Conservation (phyloP, 805 yeast genomes). For the Hanseniaspora lachancei region DNA sequence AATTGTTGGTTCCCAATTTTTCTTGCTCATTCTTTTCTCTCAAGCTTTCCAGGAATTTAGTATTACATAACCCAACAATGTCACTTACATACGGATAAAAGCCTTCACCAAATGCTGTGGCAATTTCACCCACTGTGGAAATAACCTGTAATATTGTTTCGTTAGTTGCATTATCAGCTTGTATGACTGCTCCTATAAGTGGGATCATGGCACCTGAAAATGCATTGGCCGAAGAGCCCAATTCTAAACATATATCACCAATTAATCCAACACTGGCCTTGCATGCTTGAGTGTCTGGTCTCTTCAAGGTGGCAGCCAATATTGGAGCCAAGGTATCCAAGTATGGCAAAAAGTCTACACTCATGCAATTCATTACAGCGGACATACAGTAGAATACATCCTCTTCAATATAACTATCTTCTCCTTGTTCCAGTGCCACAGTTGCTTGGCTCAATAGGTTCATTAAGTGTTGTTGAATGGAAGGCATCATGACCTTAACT, state of each 20-base stretch:
- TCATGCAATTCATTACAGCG: conserved; percentile 74
- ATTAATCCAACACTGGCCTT: conserved; percentile 87
- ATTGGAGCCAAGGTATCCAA: conserved; percentile 75
- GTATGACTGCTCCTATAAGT: conserved; percentile 61
- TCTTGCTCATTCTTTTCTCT: conserved; percentile 51
- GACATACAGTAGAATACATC: conserved; percentile 87
- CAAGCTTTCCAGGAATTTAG: conserved; percentile 17
- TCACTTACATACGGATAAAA: conserved; percentile 66
- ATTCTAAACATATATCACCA: conserved; percentile 84
- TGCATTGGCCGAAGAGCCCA: conserved; percentile 58
- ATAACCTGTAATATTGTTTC: conserved; percentile 78
- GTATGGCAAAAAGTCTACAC: conserved; percentile 55
- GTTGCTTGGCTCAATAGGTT: conserved; percentile 36
- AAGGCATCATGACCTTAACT: conserved; percentile 24
- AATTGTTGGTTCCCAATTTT: conserved; percentile 40
- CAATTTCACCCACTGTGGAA: conserved; percentile 92
- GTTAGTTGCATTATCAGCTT: conserved; percentile 52
- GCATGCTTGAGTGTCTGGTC: conserved; percentile 72
- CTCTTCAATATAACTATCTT: conserved; percentile 51
- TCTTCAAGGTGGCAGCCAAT: conserved; percentile 62
- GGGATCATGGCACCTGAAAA: conserved; percentile 75
- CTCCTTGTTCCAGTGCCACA: conserved; percentile 16
- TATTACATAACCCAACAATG: conserved; percentile 59
- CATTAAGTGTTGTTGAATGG: conserved; percentile 33
- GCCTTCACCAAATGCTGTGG: conserved; percentile 67